A percentile compares a stretch with the other conserved stretches of the same genome.
phyloP scores from a whole-genome alignment of 148 eudicot species.

The Camellia sinensis region DNA sequence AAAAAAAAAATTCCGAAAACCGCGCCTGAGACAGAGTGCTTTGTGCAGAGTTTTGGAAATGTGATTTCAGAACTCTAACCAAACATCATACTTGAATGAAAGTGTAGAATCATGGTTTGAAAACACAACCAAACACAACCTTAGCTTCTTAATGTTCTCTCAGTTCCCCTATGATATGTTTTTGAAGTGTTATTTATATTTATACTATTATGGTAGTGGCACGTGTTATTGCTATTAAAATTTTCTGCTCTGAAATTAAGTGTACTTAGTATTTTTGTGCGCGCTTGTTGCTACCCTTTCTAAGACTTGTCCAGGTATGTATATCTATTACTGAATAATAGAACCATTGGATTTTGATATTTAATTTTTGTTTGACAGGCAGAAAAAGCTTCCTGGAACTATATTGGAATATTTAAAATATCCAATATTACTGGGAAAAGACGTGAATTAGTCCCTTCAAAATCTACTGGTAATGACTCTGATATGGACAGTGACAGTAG shows the following conservation, averaged over 20 bases:
- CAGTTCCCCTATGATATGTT: background rate
- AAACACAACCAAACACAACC: too few species aligned
- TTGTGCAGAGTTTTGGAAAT: too few species aligned
- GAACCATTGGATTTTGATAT: background rate
- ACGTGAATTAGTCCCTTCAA: slow-evolving; percentile 64
- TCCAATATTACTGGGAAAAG: slow-evolving; percentile 81
- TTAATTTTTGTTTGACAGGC: slow-evolving; percentile 50
- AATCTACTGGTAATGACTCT: slow-evolving; percentile 40
- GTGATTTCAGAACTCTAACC: too few species aligned
- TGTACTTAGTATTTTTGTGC: background rate
- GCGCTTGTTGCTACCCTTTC: background rate
- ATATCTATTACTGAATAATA: background rate
- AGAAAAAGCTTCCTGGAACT: slow-evolving; percentile 60
- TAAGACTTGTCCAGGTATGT: background rate
- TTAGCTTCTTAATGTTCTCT: background rate
- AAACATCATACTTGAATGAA: too few species aligned
- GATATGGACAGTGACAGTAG: slow-evolving; percentile 75
- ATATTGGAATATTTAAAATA: slow-evolving; percentile 74
- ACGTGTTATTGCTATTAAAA: background rate
- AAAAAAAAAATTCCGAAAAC: too few species aligned
- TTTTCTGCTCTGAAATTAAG: slow-evolving; percentile 1
- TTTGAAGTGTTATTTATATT: background rate
- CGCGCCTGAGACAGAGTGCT: too few species aligned
- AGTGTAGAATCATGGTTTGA: too few species aligned
- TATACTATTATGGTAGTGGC: background rate